phyloP scores from a whole-genome alignment of 345 rosid genomes.

The Arabis hirsuta region DNA sequence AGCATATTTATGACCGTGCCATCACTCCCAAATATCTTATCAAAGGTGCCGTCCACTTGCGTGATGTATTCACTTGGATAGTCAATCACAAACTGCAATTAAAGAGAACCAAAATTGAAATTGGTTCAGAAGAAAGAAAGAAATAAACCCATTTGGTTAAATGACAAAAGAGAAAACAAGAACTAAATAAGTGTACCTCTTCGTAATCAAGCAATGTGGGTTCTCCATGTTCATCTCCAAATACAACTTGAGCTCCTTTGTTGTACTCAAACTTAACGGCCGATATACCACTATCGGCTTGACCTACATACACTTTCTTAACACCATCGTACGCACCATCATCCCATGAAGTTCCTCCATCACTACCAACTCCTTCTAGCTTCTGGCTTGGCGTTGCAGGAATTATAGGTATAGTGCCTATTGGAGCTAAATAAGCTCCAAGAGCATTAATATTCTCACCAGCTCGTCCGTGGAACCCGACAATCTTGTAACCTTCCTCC shows the following conservation, averaged over 20 bases:
- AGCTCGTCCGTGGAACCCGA: conserved; percentile 44
- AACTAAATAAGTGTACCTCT: conserved; percentile 6
- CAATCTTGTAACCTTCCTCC: conserved; percentile 37
- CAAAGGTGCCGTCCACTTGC: conserved; percentile 25
- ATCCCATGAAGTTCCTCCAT: conserved; percentile 39
- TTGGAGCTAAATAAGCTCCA: conserved; percentile 45
- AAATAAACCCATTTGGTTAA: not conserved
- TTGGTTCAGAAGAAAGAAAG: not conserved
- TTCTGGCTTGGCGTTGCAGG: conserved; percentile 23
- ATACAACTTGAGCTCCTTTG: conserved; percentile 16
- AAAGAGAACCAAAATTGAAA: not conserved
- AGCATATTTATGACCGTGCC: conserved; percentile 15
- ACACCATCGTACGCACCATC: conserved; percentile 41
- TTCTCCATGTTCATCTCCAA: conserved; percentile 28
- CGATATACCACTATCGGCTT: conserved; percentile 14
- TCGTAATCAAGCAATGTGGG: conserved; percentile 24
- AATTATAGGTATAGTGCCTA: conserved; percentile 29
- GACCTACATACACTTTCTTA: conserved; percentile 33
- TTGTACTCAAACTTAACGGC: conserved; percentile 33
- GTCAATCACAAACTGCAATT: conserved; percentile 32
- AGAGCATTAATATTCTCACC: conserved; percentile 25
- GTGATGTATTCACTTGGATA: conserved; percentile 42
- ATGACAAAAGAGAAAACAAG: not conserved
- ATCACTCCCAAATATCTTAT: not conserved
- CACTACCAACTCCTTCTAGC: conserved; percentile 32